These are phyloP conservation scores for Kwoniella dejecticola DNA, from an alignment of 768 basidiomycete species.

Conservation along the genomic window DNA sequence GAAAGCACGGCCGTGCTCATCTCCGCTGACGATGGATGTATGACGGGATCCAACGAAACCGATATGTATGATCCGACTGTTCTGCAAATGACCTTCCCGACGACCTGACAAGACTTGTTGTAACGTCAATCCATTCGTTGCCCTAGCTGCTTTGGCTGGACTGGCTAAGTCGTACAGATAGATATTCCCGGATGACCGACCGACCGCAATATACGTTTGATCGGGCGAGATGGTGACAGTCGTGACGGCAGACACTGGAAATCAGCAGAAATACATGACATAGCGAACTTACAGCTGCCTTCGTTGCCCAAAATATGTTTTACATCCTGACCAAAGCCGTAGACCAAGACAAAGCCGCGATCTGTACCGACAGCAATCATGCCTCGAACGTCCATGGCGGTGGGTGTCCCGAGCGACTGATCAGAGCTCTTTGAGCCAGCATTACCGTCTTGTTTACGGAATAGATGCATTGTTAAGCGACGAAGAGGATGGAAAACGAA, in stretches of 20 bases:
- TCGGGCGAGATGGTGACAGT: slow-evolving; percentile 81
- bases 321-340: slow-evolving; percentile 86
- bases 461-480: slow-evolving; percentile 33
- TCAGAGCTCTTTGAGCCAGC: slow-evolving; percentile 3
- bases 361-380: slow-evolving; percentile 86
- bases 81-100: slow-evolving; percentile 76
- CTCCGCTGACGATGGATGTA: slow-evolving; percentile 87
- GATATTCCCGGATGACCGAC: slow-evolving; percentile 80
- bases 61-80: slow-evolving; percentile 76
- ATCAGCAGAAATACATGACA: neutral
- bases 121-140: slow-evolving; percentile 59
- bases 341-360: slow-evolving; percentile 74
- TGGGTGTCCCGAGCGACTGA: slow-evolving; percentile 60
- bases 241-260: slow-evolving; percentile 21
- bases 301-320: slow-evolving; percentile 77
- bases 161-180: slow-evolving; percentile 79
- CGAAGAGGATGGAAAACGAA: slow-evolving; percentile 47
- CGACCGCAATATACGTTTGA: slow-evolving; percentile 87
- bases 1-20: slow-evolving; percentile 88
- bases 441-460: neutral
- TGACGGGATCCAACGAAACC: slow-evolving; percentile 84
- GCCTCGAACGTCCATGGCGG: slow-evolving; percentile 79
- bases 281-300: slow-evolving; percentile 61
- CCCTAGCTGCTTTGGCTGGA: slow-evolving; percentile 66
- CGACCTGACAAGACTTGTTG: slow-evolving; percentile 64